phyloP scores from a whole-genome alignment of 108 stramenopile genomes.

The Fistulifera solaris region DNA sequence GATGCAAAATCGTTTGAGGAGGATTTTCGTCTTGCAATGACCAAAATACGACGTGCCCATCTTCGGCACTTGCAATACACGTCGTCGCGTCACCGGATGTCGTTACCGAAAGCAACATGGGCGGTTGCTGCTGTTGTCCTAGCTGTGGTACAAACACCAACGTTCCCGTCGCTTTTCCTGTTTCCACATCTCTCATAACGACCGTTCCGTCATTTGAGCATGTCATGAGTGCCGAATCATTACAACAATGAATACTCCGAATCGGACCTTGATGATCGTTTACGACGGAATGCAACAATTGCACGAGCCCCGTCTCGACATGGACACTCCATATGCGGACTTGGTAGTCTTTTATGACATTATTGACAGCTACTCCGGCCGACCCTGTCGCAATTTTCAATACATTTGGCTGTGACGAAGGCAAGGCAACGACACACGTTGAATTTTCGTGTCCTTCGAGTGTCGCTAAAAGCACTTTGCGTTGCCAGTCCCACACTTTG shows the following conservation, averaged over 20 bases:
- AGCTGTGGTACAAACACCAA: slow-evolving; percentile 34
- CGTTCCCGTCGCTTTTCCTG: slow-evolving; percentile 65
- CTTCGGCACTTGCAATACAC: slow-evolving; percentile 60
- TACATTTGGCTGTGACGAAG: slow-evolving; percentile 5
- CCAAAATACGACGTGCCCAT: slow-evolving; percentile 75
- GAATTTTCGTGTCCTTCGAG: slow-evolving; percentile 75
- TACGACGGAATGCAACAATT: slow-evolving; percentile 28
- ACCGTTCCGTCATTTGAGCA: slow-evolving; percentile 92
- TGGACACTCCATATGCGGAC: slow-evolving; percentile 61
- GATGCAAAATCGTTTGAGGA: slow-evolving; percentile 60
- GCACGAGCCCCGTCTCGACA: slow-evolving; percentile 24
- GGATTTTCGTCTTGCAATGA: slow-evolving; percentile 13
- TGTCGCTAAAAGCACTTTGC: slow-evolving; percentile 36
- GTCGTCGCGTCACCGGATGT: slow-evolving; percentile 11
- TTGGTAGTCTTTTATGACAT: slow-evolving; percentile 44
- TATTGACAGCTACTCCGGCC: slow-evolving; percentile 69
- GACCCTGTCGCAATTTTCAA: slow-evolving; percentile 55
- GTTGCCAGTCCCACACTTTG: slow-evolving; percentile 59
- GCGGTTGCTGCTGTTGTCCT: slow-evolving; percentile 28
- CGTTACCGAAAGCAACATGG: slow-evolving; percentile 63
- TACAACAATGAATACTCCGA: slow-evolving; percentile 12
- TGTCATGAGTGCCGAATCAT: slow-evolving; percentile 16
- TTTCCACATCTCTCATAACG: slow-evolving; percentile 65
- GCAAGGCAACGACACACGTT: slow-evolving; percentile 58
- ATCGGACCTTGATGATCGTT: slow-evolving; percentile 83